Conservation (phyloP, 1,284 basidiomycete genomes). For the Ustilago cynodontis region DNA sequence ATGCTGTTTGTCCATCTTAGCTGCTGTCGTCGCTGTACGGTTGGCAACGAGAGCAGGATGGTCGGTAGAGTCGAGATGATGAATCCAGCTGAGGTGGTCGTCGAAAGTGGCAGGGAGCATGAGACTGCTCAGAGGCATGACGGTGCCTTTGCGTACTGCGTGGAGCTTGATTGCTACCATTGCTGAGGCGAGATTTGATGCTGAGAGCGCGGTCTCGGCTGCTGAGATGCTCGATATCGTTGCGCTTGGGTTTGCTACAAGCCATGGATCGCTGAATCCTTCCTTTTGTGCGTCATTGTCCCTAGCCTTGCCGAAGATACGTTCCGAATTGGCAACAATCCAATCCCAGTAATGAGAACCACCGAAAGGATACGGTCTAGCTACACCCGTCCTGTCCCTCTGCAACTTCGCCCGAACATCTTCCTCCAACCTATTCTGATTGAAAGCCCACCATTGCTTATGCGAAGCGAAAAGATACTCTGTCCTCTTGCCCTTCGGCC, state of each 20-base stretch:
- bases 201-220: constrained; percentile 11
- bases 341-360: constrained; percentile 33
- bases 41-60: constrained; percentile 41
- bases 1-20: constrained; percentile 37
- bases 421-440: constrained; percentile 17
- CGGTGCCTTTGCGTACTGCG: constrained; percentile 47
- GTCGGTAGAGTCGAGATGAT: constrained; percentile 35
- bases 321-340: constrained; percentile 41
- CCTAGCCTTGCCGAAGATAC: constrained; percentile 14
- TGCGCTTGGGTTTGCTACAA: constrained; percentile 11
- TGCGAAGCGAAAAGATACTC: constrained; percentile 49
- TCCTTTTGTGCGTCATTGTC: background rate
- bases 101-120: constrained; percentile 33
- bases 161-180: constrained; percentile 47
- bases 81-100: constrained; percentile 41
- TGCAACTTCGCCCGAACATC: constrained; percentile 20
- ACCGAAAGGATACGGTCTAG: constrained; percentile 38
- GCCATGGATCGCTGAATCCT: constrained; percentile 14
- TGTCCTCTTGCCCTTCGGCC: constrained; percentile 62
- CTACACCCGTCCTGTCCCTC: constrained; percentile 28
- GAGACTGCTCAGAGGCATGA: constrained; percentile 32
- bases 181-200: constrained; percentile 21
- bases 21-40: constrained; percentile 7
- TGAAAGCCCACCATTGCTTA: constrained; percentile 35
- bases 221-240: background rate